Base-by-base conservation (phyloP, 2,329 filamentous ascomycete genomes). In the Hymenotorrendiella dingleyae region DNA sequence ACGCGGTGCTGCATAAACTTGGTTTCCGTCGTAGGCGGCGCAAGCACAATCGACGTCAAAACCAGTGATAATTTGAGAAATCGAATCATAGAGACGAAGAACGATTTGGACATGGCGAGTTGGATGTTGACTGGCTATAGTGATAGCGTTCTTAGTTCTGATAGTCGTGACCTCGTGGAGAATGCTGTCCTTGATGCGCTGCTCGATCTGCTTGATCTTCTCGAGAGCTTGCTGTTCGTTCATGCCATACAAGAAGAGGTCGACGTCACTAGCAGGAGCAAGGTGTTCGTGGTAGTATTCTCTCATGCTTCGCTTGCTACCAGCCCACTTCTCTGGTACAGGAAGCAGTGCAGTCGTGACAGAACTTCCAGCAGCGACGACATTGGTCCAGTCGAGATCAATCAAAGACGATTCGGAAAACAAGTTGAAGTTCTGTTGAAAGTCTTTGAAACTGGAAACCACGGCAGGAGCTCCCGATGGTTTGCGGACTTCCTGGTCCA, bases 1-100 rank as follows among this genome's bases (percentile, higher is more conserved):
- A 44, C 88, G 76, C 2, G 88, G 88, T 3, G 83, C 81, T 19
- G 80, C 80, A 57, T 83, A 94, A 14, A 94, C 86, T 56, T 93
- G 84, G 16, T 75, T 74, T 26, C 88, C 88, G 60, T 93, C 80
- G 54, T 85, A 94, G 3, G 86, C 86, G 19, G 80, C 84, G 48
- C 86, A 86, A 1, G 86, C 84, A 59, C 84, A 89, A 59, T 93
- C 87, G 36, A 94, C 87, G 54, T 94, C 88, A 54, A 94, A 94
- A 0, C 88, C 88, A 3, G 87, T 88, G 19, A 94, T 71, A 26
- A 94, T 90, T 61, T 94, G 86, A 1, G 85, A 83, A 34, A 94
- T 67, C 0, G 82, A 89, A 57, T 87, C 86, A 68, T 94, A 94
- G 27, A 93, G 79, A 26, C 87, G 82, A 22, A 94, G 72, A 17